Evolutionary conservation across 2,329 filamentous ascomycete species (phyloP), one percentile per base, ranked within the genome.

Genomic region (Colletotrichum chrysophilum): DNA sequence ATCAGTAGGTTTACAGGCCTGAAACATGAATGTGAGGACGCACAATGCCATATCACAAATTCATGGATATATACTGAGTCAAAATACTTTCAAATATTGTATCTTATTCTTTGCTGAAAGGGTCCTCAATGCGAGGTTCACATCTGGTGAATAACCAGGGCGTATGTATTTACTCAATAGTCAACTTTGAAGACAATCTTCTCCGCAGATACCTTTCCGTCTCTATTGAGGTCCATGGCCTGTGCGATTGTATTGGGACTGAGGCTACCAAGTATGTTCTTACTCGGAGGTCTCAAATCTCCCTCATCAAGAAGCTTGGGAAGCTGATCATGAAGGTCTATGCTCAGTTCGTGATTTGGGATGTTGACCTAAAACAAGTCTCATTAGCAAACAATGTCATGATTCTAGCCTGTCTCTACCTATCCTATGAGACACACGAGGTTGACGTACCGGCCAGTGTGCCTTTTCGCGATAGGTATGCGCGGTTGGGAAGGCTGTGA

Each of bases 101-200:
- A 2, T n/a, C 38, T 12, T 0, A 48, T 5, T 18, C 16, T 43
- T 18, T 38, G 1, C 36, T 0, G 7, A 38, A 38, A 18, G 7
- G 16, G 9, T 0, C 7, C 36, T 38, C 7, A 9, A 18, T 18
- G 7, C 3, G 4, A 48, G 2, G 5, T 12, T 3, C n/a, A n/a
- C 3, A 21, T 52, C n/a, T 52, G n/a, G 7, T 21, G 3, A 1
- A 10, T 21, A 0, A 3, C 12, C 3, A 6, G n/a, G 6, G 5
- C n/a, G 6, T 12, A 21, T 52, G 6, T 7, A 10, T 52, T 24
- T 52, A 3, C n/a, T 13, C n/a, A 21, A 4, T 13, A 21, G 10
- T 52, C n/a, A 52, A 52, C 52, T 26, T 18, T 69, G 4, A 58
- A 34, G 18, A 61, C 58, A 12, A 61, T 16, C 58, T 61, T 61